Percentiles rank a stretch among this genome's conserved stretches.
Conservation (phyloP, 257 asterid genomes). For the Penstemon newberryi region DNA sequence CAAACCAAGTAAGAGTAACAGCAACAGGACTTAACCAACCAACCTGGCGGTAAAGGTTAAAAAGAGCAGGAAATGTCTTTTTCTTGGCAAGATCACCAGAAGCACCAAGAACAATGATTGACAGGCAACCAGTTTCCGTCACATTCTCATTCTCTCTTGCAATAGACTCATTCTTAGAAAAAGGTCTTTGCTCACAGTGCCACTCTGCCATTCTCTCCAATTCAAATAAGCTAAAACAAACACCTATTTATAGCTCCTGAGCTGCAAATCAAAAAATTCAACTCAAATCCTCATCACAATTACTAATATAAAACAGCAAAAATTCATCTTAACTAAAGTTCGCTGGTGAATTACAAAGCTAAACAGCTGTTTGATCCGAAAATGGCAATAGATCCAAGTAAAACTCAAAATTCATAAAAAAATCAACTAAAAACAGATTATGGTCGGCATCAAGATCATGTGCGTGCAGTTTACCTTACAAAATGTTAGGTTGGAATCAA, state of each 20-base stretch:
- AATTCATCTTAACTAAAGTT: not conserved
- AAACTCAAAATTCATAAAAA: slow-evolving; percentile 5
- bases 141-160: slow-evolving; percentile 46
- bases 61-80: slow-evolving; percentile 98
- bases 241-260: not conserved
- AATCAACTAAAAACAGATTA: not conserved
- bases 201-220: slow-evolving; percentile 44
- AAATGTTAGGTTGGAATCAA: not conserved
- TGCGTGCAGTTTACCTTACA: slow-evolving; percentile 24
- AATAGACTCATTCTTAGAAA: slow-evolving; percentile 52
- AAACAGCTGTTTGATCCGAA: slow-evolving; percentile 9
- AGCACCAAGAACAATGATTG: slow-evolving; percentile 93
- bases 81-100: slow-evolving; percentile 99
- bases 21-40: not conserved
- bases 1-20: not conserved
- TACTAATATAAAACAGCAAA: not conserved
- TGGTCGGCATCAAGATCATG: slow-evolving; percentile 16
- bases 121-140: slow-evolving; percentile 73
- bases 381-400: not conserved
- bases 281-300: slow-evolving; percentile 5
- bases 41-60: slow-evolving; percentile 94
- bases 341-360: not conserved
- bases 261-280: not conserved
- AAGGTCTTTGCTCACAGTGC: slow-evolving; percentile 64
- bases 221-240: slow-evolving; percentile 13